Conservation (phyloP, 164 flowering plant species). For the Liriodendron chinense region DNA sequence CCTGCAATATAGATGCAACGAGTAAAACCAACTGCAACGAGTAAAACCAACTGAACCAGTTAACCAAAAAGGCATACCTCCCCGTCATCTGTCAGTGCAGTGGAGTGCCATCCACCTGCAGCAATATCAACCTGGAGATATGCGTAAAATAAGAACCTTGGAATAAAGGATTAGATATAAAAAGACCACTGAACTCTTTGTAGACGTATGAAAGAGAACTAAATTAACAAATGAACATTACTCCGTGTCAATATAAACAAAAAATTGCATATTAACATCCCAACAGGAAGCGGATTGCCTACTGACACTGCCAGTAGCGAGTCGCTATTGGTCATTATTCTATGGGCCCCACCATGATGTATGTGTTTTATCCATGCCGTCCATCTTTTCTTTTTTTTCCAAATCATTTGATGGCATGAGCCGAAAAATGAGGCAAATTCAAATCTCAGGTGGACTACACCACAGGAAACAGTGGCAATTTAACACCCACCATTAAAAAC, state of each 20-base stretch:
- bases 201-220: neutral
- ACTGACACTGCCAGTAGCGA: too few species aligned
- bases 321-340: too few species aligned
- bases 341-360: too few species aligned
- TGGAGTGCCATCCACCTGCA: slow-evolving; percentile 99
- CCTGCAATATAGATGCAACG: neutral
- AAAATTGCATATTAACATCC: too few species aligned
- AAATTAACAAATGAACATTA: neutral
- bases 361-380: too few species aligned
- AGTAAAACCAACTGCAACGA: neutral
- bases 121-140: slow-evolving; percentile 87
- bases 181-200: neutral
- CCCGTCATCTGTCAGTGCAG: slow-evolving; percentile 86
- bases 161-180: neutral
- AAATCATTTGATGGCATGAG: too few species aligned
- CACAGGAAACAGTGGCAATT: too few species aligned
- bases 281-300: too few species aligned
- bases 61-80: slow-evolving; percentile 50
- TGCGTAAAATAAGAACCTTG: neutral
- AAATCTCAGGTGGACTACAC: too few species aligned
- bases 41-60: neutral
- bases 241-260: neutral
- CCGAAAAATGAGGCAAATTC: too few species aligned
- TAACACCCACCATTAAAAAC: too few species aligned
- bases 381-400: too few species aligned